These are phyloP conservation scores for Sutorius australiensis DNA, from an alignment of 768 basidiomycete species.

Conservation along the genomic window DNA sequence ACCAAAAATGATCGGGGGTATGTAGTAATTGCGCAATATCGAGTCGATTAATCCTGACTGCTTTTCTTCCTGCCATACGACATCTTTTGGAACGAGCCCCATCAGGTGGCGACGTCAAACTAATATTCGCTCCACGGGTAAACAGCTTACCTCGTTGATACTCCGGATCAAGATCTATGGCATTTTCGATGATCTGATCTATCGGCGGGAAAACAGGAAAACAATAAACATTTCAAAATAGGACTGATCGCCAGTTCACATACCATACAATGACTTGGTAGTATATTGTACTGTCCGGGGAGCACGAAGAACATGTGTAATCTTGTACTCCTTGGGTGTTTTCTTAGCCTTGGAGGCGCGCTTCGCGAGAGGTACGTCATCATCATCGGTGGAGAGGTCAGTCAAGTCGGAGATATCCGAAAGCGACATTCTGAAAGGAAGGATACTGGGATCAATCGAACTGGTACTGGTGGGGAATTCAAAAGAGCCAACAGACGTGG, in stretches of 20 bases:
- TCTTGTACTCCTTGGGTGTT: slow-evolving; percentile 28
- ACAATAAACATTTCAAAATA: neutral
- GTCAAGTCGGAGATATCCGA: slow-evolving; percentile 48
- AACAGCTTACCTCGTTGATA: slow-evolving; percentile 56
- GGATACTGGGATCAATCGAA: neutral
- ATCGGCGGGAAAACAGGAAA: neutral
- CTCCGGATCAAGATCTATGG: slow-evolving; percentile 58
- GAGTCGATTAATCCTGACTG: slow-evolving; percentile 64
- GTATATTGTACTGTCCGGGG: slow-evolving; percentile 40
- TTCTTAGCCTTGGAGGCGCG: slow-evolving; percentile 23
- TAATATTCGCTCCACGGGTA: neutral
- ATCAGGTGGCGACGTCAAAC: neutral
- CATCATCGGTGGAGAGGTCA: slow-evolving; percentile 42
- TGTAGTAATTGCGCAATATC: slow-evolving; percentile 57
- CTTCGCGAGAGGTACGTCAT: slow-evolving; percentile 27
- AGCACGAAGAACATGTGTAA: slow-evolving; percentile 33
- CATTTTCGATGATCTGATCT: slow-evolving; percentile 47
- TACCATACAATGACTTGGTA: slow-evolving; percentile 44
- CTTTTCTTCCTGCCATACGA: slow-evolving; percentile 64
- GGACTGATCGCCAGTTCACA: neutral
- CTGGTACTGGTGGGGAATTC: neutral
- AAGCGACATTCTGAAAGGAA: slow-evolving; percentile 27
- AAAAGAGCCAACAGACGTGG: neutral
- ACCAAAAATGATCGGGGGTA: slow-evolving; percentile 70
- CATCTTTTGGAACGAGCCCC: slow-evolving; percentile 34